These are phyloP conservation scores for Wallemia ichthyophaga DNA, from an alignment of 1,284 basidiomycete genomes.

Conservation along the genomic window DNA sequence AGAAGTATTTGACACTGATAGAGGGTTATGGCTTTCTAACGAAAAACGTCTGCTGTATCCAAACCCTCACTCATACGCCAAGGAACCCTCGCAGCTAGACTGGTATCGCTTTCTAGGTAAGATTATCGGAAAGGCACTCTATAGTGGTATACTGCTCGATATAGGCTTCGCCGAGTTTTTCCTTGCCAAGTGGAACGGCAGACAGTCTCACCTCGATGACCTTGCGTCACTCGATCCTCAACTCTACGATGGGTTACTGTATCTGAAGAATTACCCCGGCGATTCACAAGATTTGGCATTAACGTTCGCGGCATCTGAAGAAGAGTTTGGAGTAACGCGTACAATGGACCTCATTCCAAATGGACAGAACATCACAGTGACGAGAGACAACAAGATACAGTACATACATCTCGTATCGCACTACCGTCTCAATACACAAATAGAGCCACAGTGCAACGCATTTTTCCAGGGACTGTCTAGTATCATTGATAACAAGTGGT, in stretches of 20 bases:
- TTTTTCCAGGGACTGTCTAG: conserved; percentile 39
- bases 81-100: conserved; percentile 49
- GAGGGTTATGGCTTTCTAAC: conserved; percentile 74
- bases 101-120: conserved; percentile 91
- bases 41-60: conserved; percentile 80
- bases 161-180: conserved; percentile 90
- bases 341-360: conserved; percentile 52
- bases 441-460: conserved; percentile 49
- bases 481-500: conserved; percentile 57
- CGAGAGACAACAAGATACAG: conserved; percentile 53
- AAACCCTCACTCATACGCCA: conserved; percentile 64
- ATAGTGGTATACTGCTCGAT: conserved; percentile 88
- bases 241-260: conserved; percentile 58
- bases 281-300: conserved; percentile 72
- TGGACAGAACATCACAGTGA: conserved; percentile 61
- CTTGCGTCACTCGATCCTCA: conserved; percentile 70
- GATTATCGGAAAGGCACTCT: conserved; percentile 80
- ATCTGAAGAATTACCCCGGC: conserved; percentile 69
- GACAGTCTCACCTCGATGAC: conserved; percentile 67
- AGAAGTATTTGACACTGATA: conserved; percentile 79
- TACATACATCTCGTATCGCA: conserved; percentile 70
- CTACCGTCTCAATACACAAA: conserved; percentile 65
- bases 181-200: conserved; percentile 51
- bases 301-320: conserved; percentile 64
- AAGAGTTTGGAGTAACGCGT: conserved; percentile 63